Evolutionary conservation across 139 green algal genomes (phyloP), one percentile per base, ranked within the genome.

Genomic region (Pseudopediastrum boryanum): DNA sequence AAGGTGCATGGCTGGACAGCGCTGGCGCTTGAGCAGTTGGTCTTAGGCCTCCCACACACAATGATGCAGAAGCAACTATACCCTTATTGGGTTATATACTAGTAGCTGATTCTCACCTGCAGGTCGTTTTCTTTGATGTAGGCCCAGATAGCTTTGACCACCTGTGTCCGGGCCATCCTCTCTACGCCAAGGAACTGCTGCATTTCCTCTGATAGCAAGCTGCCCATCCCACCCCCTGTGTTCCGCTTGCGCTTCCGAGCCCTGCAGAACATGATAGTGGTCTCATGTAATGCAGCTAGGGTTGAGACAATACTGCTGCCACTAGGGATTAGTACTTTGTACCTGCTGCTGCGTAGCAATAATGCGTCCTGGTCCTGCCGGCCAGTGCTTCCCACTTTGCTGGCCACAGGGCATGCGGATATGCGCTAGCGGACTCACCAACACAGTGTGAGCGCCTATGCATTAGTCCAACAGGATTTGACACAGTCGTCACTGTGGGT

Each of bases 61-160:
- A 21, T 16, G 12, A 39, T 25, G 12, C 66, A 59, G 29, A 33
- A 8, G 31, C 21, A 58, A 10, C 13, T 43, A 23, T 41, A n/a
- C 23, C 21, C 13, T 8, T 59, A 42, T 33, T 35, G 16, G 7
- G 36, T 9, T 50, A 65, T 8, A 10, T 21, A 29, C 65, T n/a
- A n/a, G n/a, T n/a, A n/a, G n/a, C n/a, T n/a, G n/a, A n/a, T n/a
- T n/a, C n/a, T 19, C 61, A 86, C 85, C 84, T 95, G 93, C 66
- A 97, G 80, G 66, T 94, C 71, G 65, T 97, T 71, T 9, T 62
- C 90, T 71, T 91, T 94, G 67, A 97, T 95, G 84, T 97, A 93
- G 9, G 85, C 88, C 93, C 93, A 97, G 27, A 97, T 76, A 23
- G 66, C 70, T 79, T 96, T 96, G 2, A 95, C 90, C 23, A 97